Base-by-base conservation (phyloP, 2,329 filamentous ascomycete genomes). In the Xenosphaeropsis pyriputrescens region DNA sequence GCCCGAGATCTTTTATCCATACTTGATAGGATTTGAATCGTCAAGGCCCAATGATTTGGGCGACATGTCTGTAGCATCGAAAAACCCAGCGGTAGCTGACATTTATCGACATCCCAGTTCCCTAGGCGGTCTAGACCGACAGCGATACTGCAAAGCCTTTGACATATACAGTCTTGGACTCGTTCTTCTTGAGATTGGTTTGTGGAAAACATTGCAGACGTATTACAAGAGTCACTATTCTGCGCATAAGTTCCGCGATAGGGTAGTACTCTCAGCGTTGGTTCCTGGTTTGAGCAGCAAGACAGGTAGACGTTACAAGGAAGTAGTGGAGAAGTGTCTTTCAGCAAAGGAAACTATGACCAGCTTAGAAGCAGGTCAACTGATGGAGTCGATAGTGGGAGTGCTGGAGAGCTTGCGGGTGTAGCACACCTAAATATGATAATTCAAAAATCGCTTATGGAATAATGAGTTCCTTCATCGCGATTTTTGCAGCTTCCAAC, bases 401-500 rank as follows among this genome's bases (percentile, higher is more conserved):
- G 58, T 47, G 17, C 45, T 64, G 15, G 62, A 65, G 43, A 53
- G 53, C 16, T 57, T 64, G 12, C 46, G 45, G 19, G 49, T 51
- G 26, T 53, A 38, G 44, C 11, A 26, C 18, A 19, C 30, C 14
- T 32, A 3, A 17, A 11, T 17, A 32, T 26, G 22, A 35, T 19
- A 29, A 35, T 15, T 31, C 29, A 31, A 14, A 8, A 19, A 13
- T 15, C 6, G 29, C 34, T 58, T 48, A 73, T 14, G 67, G 58
- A 54, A 78, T 75, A 11, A 70, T 58, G 17, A 78, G 53, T 18
- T 61, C 62, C 19, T 73, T 66, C 37, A 77, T 59, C 2, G 71
- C 67, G 33, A 59, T 47, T 41, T 66, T 65, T 5, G 73, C 72
- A 22, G 72, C 62, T 19, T 68, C 62, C 14, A 78, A 61, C 26